These are phyloP conservation scores for Lachnellula suecica DNA, from an alignment of 2,329 filamentous ascomycete species.

Conservation along the genomic window DNA sequence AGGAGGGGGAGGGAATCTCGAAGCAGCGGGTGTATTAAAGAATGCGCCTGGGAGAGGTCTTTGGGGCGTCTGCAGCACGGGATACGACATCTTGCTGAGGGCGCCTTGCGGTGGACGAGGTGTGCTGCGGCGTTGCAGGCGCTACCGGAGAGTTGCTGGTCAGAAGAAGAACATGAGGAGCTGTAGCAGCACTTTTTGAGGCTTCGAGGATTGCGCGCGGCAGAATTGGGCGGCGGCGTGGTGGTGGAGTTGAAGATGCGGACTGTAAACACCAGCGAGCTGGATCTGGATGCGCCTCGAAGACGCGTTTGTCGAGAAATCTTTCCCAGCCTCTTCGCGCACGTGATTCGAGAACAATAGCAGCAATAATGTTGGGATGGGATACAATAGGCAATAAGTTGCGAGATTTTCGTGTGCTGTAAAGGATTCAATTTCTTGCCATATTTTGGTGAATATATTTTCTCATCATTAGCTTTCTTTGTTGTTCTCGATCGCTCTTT, in stretches of 20 bases:
- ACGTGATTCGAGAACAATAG: constrained; percentile 7
- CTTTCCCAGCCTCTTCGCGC: constrained; percentile 8
- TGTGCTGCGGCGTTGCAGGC: constrained; percentile 5
- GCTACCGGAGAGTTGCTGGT: constrained; percentile 12
- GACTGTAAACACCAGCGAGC: constrained; percentile 13
- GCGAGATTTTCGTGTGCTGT: background rate
- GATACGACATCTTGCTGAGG: constrained; percentile 21
- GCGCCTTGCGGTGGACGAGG: background rate
- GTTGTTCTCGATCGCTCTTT: too few species aligned
- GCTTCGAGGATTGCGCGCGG: constrained; percentile 5
- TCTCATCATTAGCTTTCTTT: too few species aligned
- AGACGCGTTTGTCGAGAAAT: constrained; percentile 5
- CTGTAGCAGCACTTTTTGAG: constrained; percentile 4
- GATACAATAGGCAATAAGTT: background rate
- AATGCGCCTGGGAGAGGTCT: constrained; percentile 75
- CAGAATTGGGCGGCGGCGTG: constrained; percentile 4
- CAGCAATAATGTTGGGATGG: background rate
- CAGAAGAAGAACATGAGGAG: constrained; percentile 25
- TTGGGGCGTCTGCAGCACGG: constrained; percentile 55
- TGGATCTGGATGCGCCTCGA: constrained; percentile 15
- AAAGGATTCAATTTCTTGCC: too few species aligned
- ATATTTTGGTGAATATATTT: too few species aligned
- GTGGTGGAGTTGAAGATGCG: constrained; percentile 6
- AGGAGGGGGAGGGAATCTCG: constrained; percentile 47
- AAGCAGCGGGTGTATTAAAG: constrained; percentile 68